These are phyloP conservation scores for Russula griseocarnosa DNA, from an alignment of 768 basidiomycete species.

Conservation along the genomic window DNA sequence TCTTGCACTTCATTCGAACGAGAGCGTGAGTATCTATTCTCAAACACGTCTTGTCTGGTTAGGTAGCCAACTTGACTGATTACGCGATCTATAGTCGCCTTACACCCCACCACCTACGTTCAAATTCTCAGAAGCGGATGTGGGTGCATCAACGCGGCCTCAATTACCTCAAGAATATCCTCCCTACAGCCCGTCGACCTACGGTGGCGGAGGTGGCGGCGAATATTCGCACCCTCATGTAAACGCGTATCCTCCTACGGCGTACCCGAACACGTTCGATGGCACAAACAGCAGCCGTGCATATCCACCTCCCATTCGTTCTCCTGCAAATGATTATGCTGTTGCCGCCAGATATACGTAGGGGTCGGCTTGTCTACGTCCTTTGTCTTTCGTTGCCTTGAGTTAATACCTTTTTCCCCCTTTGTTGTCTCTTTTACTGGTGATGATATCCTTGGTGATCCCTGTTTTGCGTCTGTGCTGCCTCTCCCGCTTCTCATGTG, in stretches of 20 bases:
- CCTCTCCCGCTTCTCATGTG: conserved; percentile 8
- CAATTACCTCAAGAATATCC: conserved; percentile 17
- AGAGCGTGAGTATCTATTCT: conserved; percentile 13
- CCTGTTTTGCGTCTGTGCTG: conserved; percentile 2
- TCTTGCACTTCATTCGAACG: conserved; percentile 23
- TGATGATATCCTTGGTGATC: conserved; percentile 23
- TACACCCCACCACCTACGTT: conserved; percentile 22
- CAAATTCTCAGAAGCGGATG: conserved; percentile 19
- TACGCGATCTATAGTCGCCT: conserved; percentile 2
- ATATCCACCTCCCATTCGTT: conserved; percentile 14
- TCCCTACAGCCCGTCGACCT: conserved; percentile 2
- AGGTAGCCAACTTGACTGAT: not conserved
- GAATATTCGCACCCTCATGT: conserved; percentile 21
- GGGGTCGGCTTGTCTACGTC: not conserved
- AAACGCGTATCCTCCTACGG: conserved; percentile 9
- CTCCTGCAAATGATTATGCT: conserved; percentile 20
- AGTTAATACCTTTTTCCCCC: not conserved
- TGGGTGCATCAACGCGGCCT: conserved; percentile 2
- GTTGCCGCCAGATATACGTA: conserved; percentile 17
- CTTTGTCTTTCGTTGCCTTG: not conserved
- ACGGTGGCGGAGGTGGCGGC: conserved; percentile 5
- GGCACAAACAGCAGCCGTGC: conserved; percentile 10
- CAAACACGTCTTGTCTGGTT: not conserved
- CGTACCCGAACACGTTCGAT: conserved; percentile 11
- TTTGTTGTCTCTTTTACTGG: conserved; percentile 15